Evolutionary conservation across 1,284 basidiomycete genomes (phyloP), one percentile per base, ranked within the genome.

Genomic region (Moniliella sp.): DNA sequence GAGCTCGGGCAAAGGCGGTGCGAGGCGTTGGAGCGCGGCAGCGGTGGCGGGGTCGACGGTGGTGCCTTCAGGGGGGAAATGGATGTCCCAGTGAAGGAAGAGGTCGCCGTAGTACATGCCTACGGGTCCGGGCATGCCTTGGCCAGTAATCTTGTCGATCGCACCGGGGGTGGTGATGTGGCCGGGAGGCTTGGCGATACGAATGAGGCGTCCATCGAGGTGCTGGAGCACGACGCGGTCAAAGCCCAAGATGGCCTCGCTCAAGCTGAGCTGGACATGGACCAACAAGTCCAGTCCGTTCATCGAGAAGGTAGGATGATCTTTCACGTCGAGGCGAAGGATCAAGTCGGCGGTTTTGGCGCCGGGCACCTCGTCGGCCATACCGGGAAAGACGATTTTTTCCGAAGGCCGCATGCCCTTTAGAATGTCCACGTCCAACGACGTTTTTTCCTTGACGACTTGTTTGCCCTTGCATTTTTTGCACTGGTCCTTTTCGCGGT

Each of bases 401-500:
- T 91, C 75, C 4, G 74, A 72, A 50, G 86, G 73, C 4, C 72
- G 62, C 70, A 83, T 84, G n/a, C 86, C 86, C 34, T 74, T 75
- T 50, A 86, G 79, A 27, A 94, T 70, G 44, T 73, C 30, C 10
- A 59, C 37, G 17, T 52, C 46, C 18, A 59, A 39, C 21, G 48
- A 46, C 68, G 76, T 79, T 66, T 84, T 91, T 54, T 84, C 81
- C 48, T 76, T 76, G 27, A 77, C 69, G 0, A 74, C 78, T 59
- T 76, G 78, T 34, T 71, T 69, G 5, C 86, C 86, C 55, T 88
- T 86, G 64, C 86, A 97, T 57, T 81, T 86, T 63, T 84, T 93
- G 67, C 86, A 94, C 76, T 74, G 67, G 45, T 93, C 86, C 57
- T 88, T 88, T 46, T 88, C 83, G 34, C 76, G 72, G 25, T 88